Base-by-base conservation (phyloP, 768 basidiomycete genomes). In the Collybiopsis luxurians region DNA sequence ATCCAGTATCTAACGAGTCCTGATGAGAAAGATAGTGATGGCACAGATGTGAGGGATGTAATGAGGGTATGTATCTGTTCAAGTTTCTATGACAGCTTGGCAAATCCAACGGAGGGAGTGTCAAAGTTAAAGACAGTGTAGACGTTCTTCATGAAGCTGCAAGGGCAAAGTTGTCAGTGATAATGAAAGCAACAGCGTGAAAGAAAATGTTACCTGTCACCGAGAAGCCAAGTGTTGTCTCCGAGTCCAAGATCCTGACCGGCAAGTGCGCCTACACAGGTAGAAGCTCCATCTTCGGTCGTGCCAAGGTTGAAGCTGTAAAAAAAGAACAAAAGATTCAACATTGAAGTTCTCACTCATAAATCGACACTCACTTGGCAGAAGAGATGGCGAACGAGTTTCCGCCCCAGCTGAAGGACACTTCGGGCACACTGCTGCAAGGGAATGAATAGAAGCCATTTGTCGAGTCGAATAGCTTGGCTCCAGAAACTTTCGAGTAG, bases 371-470 rank as follows among this genome's bases (percentile, higher is more conserved):
- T 46, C 21, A 58, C 57, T 38, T 66, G 19, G 70, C 58, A 48
- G 81, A 72, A 2, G 79, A 74, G 60, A 86, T 83, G 26, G 74
- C 30, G 64, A 71, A 78, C 1, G 64, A 53, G 48, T 69, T 61
- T 31, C 69, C 70, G 51, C 73, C 73, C 63, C 76, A 76, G n/a
- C 65, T 67, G 63, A 81, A 68, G 3, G 66, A 60, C 21, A 78
- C 59, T 1, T 58, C 52, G n/a, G 68, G 65, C 10, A 63, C 59
- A 6, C 63, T 53, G 4, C 46, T 46, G 61, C 72, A 73, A 55
- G 70, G 62, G 55, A 67, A 69, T n/a, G 71, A 70, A 55, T 72
- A 61, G 52, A 52, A 46, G 23, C 66, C 66, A 43, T 64, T 43
- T 12, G 31, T 19, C 26, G 50, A 55, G 48, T 64, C 62, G 50